Conservation (phyloP, 164 flowering plant species). For the Umbellularia californica region DNA sequence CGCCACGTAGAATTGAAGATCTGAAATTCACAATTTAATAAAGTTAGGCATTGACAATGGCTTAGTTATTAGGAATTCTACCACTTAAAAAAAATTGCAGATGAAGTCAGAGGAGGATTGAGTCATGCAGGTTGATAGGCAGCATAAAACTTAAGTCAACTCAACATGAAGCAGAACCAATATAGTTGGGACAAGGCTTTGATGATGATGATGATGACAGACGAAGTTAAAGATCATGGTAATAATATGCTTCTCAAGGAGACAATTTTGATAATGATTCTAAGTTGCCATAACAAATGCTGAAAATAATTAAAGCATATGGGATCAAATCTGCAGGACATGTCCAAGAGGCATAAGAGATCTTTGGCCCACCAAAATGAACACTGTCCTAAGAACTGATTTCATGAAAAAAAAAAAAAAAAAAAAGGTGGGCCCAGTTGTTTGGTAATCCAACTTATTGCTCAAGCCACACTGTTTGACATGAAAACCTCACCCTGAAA, state of each 20-base stretch:
- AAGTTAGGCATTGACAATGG: background rate
- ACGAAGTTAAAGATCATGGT: background rate
- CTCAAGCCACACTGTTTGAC: too few relatives aligned
- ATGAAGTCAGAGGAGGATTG: background rate
- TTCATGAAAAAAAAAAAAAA: too few relatives aligned
- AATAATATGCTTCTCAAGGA: background rate
- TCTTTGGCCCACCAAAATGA: too few relatives aligned
- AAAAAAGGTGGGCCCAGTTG: too few relatives aligned
- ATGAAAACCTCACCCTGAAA: too few relatives aligned
- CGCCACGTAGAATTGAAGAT: conserved; percentile 33
- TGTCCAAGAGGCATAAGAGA: background rate
- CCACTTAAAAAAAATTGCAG: background rate
- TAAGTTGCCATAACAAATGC: background rate
- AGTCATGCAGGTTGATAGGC: too few relatives aligned
- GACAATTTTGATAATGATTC: background rate
- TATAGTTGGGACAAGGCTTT: too few relatives aligned
- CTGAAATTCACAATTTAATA: conserved; percentile 33
- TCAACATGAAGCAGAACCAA: too few relatives aligned
- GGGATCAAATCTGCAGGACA: background rate
- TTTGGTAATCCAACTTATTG: too few relatives aligned
- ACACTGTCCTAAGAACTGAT: too few relatives aligned
- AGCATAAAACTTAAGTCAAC: too few relatives aligned
- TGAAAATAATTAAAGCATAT: background rate
- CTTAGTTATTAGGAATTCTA: background rate
- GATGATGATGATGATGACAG: too few relatives aligned